phyloP scores from a whole-genome alignment of 345 rosid species.

The Pugionium cornutum region DNA sequence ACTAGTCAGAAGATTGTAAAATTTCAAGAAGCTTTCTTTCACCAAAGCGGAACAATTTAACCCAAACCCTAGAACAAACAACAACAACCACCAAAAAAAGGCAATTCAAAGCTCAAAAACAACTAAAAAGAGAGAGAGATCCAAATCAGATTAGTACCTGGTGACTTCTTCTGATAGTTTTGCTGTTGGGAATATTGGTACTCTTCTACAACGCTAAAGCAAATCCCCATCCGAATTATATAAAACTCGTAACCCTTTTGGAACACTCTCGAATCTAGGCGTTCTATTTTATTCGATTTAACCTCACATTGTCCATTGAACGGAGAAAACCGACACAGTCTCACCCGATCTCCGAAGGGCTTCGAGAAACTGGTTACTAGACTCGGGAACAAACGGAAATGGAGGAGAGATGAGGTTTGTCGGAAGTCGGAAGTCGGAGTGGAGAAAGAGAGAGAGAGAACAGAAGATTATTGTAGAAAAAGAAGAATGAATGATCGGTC shows the following conservation, averaged over 20 bases:
- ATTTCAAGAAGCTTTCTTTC: too few species aligned
- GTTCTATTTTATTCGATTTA: not conserved
- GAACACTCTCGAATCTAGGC: not conserved
- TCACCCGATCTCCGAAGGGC: constrained; percentile 16
- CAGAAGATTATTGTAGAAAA: constrained; percentile 26
- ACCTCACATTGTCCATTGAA: too few species aligned
- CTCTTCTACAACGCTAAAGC: constrained; percentile 43
- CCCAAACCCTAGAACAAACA: too few species aligned
- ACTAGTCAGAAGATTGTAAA: not conserved
- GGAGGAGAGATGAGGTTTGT: constrained; percentile 11
- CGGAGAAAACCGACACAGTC: too few species aligned
- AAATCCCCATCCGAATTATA: constrained; percentile 44
- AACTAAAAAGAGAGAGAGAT: not conserved
- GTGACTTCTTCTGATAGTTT: constrained; percentile 22
- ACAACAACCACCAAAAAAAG: too few species aligned
- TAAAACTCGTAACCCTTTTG: not conserved
- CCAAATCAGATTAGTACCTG: not conserved
- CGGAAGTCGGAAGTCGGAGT: too few species aligned
- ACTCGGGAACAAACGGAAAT: not conserved
- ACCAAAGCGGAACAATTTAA: too few species aligned
- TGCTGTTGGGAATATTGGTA: constrained; percentile 28
- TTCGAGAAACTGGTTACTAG: not conserved
- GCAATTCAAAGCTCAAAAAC: not conserved
- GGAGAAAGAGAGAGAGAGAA: constrained; percentile 7
- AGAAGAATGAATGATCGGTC: constrained; percentile 33